Base-by-base conservation (phyloP, 305 asterid species). In the Salvia sclarea region DNA sequence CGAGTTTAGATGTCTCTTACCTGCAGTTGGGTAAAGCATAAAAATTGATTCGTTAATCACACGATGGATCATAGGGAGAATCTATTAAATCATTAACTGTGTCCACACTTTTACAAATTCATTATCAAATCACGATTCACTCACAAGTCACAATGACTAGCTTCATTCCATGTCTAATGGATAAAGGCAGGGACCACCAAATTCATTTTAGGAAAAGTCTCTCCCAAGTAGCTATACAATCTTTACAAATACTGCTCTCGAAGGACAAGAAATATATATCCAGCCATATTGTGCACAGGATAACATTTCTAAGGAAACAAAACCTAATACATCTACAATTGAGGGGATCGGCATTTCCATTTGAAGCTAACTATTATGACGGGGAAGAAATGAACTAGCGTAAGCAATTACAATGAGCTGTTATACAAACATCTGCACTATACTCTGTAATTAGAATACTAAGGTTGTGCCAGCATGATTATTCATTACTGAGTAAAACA, bases 11-110 rank as follows among this genome's bases (percentile, higher is more conserved):
- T 69, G 74, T 52, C 56, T 49, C 75, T 76, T 83, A 76, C 79
- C 96, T 90, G 89, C 65, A 70, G 53, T 22, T 58, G 40, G 73
- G 44, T 13, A 38, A 53, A 65, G 60, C 64, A 65, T 47, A 77
- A 60, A 11, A 70, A 24, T 61, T 49, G 6, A 60, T 43, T 20
- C 8, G 57, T 17, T 67, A 16, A 49, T 33, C 13, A 2, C 70
- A 58, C 12, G 35, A 54, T 59, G 40, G 8, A 76, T 54, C 67
- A 54, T 20, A 28, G 13, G 8, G 21, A 62, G 14, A 68, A 66
- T n/a, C 16, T 38, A 20, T n/a, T 12, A 71, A 43, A n/a, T 33
- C 28, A 20, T n/a, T 12, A 71, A 43, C 24, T 33, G 13, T 47
- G 5, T 49, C 70, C 14, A 47, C 21, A 16, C 28, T 49, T 31